These are phyloP conservation scores for Hysterangium stoloniferum DNA, from an alignment of 768 basidiomycete genomes.

Conservation along the genomic window DNA sequence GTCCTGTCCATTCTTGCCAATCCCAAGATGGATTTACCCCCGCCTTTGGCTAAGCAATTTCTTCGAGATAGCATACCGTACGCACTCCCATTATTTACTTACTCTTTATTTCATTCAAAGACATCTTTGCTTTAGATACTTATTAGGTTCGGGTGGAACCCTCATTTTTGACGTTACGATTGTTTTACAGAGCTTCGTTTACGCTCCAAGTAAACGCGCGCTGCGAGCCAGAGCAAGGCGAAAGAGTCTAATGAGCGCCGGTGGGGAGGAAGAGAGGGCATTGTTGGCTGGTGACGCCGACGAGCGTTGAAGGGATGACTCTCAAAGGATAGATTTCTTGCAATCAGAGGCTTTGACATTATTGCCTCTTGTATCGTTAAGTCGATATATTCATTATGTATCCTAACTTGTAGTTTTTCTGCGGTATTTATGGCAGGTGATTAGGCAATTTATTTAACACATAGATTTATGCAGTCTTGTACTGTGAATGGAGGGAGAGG, in stretches of 20 bases:
- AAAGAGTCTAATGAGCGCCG: not conserved
- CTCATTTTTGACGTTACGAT: conserved; percentile 91
- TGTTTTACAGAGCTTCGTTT: conserved; percentile 76
- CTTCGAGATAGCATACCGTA: conserved; percentile 81
- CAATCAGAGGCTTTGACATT: not conserved
- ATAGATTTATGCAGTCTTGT: too few species aligned
- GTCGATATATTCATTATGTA: not conserved
- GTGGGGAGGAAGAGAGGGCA: not conserved
- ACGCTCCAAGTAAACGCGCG: conserved; percentile 27
- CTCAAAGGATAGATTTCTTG: not conserved
- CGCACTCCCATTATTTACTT: conserved; percentile 25
- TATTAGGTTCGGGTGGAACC: conserved; percentile 89
- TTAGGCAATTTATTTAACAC: too few species aligned
- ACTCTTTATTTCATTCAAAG: not conserved
- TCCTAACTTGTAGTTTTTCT: too few species aligned
- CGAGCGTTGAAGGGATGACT: too few species aligned
- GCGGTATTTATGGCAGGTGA: too few species aligned
- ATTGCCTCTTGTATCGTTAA: not conserved
- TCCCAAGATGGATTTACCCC: conserved; percentile 50
- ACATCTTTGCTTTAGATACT: conserved; percentile 46
- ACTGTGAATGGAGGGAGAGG: too few species aligned
- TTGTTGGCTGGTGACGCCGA: too few species aligned
- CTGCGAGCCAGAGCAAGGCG: too few species aligned
- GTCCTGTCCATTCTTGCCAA: conserved; percentile 84
- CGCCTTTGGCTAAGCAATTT: conserved; percentile 54